A percentile compares a stretch with the other conserved stretches of the same genome.
Conservation (phyloP, 139 green algal species). For the Coccomyxa sp. region DNA sequence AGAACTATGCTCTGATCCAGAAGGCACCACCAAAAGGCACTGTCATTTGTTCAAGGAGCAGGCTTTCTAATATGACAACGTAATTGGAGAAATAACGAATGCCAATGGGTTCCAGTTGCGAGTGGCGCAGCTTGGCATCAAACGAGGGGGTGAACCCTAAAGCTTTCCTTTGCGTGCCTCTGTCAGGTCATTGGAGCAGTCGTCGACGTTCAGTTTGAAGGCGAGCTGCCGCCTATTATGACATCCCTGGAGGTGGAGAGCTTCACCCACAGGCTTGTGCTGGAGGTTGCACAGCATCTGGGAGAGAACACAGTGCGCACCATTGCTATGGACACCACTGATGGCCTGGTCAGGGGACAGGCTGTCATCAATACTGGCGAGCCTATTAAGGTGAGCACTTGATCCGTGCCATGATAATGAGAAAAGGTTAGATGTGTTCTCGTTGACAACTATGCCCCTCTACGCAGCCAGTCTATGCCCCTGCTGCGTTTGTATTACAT, state of each 20-base stretch:
- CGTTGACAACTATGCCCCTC: background rate
- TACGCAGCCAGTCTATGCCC: background rate
- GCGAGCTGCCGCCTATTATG: slow-evolving; percentile 90
- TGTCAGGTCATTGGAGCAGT: slow-evolving; percentile 93
- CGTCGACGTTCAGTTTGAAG: slow-evolving; percentile 96
- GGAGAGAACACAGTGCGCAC: slow-evolving; percentile 95
- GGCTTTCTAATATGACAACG: too few species aligned
- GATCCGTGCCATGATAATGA: background rate
- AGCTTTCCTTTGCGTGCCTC: background rate
- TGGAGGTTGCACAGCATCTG: slow-evolving; percentile 97
- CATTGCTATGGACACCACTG: slow-evolving; percentile 99
- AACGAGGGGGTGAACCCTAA: background rate
- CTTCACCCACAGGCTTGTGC: slow-evolving; percentile 85
- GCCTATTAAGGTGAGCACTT: slow-evolving; percentile 81
- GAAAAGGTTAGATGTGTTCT: background rate
- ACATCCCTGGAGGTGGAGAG: slow-evolving; percentile 84
- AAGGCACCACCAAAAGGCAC: too few species aligned
- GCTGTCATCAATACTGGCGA: slow-evolving; percentile 84
- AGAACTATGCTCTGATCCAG: too few species aligned
- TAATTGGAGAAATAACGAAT: background rate
- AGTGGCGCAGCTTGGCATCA: too few species aligned
- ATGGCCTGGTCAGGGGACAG: slow-evolving; percentile 93
- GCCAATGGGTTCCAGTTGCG: background rate
- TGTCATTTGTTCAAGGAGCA: too few species aligned
- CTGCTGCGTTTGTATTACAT: background rate